Conservation (phyloP, 148 eudicot species). For the Persicaria maculosa region DNA sequence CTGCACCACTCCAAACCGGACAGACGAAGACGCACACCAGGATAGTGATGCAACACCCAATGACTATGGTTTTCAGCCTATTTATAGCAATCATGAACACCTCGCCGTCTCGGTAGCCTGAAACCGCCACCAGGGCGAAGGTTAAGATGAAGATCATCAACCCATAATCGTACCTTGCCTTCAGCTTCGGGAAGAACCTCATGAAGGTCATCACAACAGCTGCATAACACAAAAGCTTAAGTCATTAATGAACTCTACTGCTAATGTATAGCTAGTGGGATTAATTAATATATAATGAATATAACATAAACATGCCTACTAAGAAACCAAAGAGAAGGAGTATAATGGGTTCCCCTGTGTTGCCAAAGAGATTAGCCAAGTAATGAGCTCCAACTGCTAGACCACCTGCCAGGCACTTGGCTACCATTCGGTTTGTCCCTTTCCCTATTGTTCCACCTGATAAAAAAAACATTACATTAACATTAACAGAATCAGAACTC, state of each 20-base stretch:
- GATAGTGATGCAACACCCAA: constrained; percentile 39
- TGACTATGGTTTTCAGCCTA: constrained; percentile 43
- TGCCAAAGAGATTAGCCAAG: constrained; percentile 24
- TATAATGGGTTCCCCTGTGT: constrained; percentile 28
- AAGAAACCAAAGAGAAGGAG: constrained; percentile 14
- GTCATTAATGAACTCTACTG: no score
- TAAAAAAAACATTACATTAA: no score
- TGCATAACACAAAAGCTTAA: constrained; percentile 13
- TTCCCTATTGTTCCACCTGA: constrained; percentile 56
- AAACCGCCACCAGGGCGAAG: constrained; percentile 43
- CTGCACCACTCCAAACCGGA: constrained; percentile 81
- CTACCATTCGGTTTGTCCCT: constrained; percentile 47
- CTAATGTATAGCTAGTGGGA: background rate
- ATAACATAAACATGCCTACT: constrained; percentile 13
- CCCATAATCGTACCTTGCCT: constrained; percentile 69
- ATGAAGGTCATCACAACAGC: constrained; percentile 39
- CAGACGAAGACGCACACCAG: constrained; percentile 34
- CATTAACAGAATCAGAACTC: no score
- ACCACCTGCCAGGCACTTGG: constrained; percentile 42
- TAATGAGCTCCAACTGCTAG: constrained; percentile 43
- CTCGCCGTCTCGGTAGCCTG: constrained; percentile 50
- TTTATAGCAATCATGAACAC: constrained; percentile 36
- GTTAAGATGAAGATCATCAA: constrained; percentile 54
- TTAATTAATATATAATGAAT: constrained; percentile 37
- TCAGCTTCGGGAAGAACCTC: constrained; percentile 46